Percentiles rank a stretch among this genome's conserved stretches.
phyloP scores from a whole-genome alignment of 257 asterid species.

The Linderniella brevidens region DNA sequence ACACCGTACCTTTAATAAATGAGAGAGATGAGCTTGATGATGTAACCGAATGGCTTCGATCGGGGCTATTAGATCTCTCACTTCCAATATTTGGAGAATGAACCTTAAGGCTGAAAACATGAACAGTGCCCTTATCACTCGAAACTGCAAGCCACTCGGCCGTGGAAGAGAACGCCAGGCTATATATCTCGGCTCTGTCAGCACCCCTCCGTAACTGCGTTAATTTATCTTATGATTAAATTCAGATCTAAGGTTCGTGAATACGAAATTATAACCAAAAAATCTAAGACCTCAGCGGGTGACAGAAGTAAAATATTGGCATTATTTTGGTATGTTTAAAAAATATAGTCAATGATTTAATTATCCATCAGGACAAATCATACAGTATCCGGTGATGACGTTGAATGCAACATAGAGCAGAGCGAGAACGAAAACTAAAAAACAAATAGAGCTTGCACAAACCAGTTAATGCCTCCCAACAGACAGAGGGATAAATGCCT shows the following conservation, averaged over 20 bases:
- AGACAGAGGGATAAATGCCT: too few species aligned
- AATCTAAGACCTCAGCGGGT: too few species aligned
- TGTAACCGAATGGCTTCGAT: conserved; percentile 16
- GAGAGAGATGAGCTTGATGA: conserved; percentile 58
- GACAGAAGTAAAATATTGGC: too few species aligned
- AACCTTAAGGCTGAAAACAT: conserved; percentile 67
- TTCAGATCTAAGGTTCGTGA: not conserved
- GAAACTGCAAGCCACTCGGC: conserved; percentile 93
- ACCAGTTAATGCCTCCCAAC: too few species aligned
- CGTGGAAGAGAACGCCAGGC: conserved; percentile 70
- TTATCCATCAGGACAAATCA: too few species aligned
- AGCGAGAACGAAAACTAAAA: too few species aligned
- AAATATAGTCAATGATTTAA: too few species aligned
- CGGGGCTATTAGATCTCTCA: conserved; percentile 40
- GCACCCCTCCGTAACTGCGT: conserved; percentile 90
- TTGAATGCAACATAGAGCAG: too few species aligned
- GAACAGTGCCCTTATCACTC: conserved; percentile 92
- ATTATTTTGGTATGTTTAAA: too few species aligned
- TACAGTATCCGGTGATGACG: too few species aligned
- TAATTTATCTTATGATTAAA: not conserved
- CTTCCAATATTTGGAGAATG: conserved; percentile 36
- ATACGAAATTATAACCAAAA: too few species aligned
- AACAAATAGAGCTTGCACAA: too few species aligned
- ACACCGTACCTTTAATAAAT: conserved; percentile 58
- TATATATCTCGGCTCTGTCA: conserved; percentile 86